phyloP scores from a whole-genome alignment of 129 eudicot species.

The Arctium minus region DNA sequence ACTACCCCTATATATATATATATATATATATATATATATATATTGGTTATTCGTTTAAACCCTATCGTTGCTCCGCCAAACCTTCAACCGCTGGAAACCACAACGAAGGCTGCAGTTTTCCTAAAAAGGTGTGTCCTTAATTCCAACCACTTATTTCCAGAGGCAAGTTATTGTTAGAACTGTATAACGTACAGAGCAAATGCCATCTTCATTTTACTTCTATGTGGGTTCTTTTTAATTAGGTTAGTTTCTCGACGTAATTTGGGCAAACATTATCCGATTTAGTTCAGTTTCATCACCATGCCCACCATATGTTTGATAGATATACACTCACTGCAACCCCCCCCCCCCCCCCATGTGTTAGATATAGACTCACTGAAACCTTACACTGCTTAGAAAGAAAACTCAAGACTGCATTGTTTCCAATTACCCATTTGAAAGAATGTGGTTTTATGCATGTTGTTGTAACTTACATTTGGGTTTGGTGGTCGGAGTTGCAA shows the following conservation, averaged over 20 bases:
- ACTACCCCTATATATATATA: too few species aligned
- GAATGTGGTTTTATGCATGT: slow-evolving; percentile 61
- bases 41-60: too few species aligned
- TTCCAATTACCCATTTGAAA: slow-evolving; percentile 39
- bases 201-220: slow-evolving; percentile 20
- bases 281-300: slow-evolving; percentile 49
- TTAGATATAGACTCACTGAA: slow-evolving; percentile 33
- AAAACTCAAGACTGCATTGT: slow-evolving; percentile 53
- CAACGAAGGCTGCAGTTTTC: neutral
- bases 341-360: neutral
- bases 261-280: slow-evolving; percentile 24
- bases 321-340: too few species aligned
- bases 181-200: neutral
- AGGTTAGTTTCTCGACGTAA: slow-evolving; percentile 48
- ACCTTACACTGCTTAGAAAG: slow-evolving; percentile 23
- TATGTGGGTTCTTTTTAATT: slow-evolving; percentile 46
- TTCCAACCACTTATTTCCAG: neutral
- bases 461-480: slow-evolving; percentile 35
- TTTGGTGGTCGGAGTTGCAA: too few species aligned
- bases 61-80: neutral
- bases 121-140: neutral
- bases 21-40: too few species aligned
- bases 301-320: slow-evolving; percentile 1
- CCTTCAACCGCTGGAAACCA: slow-evolving; percentile 4
- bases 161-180: neutral